These are phyloP conservation scores for Phtheirospermum japonicum DNA, from an alignment of 257 asterid species.

Conservation along the genomic window DNA sequence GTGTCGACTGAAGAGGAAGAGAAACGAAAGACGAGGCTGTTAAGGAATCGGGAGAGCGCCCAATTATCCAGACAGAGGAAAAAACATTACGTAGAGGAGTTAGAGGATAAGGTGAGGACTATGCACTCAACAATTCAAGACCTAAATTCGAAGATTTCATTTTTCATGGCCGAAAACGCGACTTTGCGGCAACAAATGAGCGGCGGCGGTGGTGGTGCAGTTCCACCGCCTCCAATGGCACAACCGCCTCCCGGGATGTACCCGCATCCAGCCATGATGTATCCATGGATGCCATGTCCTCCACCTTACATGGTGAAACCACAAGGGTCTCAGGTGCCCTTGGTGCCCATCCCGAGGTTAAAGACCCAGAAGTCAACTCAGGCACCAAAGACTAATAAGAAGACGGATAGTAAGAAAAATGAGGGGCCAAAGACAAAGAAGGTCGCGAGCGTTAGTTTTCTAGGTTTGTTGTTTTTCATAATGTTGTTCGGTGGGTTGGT, in stretches of 20 bases:
- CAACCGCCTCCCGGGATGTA: constrained; percentile 77
- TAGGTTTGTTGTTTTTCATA: constrained; percentile 74
- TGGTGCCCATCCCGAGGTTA: constrained; percentile 93
- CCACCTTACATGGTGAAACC: constrained; percentile 86
- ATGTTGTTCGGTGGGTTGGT: constrained; percentile 82
- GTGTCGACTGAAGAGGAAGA: constrained; percentile 67
- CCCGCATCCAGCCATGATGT: constrained; percentile 69
- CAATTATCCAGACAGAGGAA: constrained; percentile 92
- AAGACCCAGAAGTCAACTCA: constrained; percentile 58
- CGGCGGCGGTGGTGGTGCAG: constrained; percentile 46
- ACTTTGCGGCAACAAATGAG: constrained; percentile 74
- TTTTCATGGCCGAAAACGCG: constrained; percentile 76
- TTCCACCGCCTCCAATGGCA: constrained; percentile 44
- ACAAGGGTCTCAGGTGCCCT: constrained; percentile 92
- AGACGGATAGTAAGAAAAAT: constrained; percentile 58
- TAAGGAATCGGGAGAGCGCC: constrained; percentile 98
- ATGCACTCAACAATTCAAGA: constrained; percentile 96
- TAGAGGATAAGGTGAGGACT: constrained; percentile 83
- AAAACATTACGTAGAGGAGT: constrained; percentile 91
- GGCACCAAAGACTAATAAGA: constrained; percentile 57
- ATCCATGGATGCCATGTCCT: constrained; percentile 90
- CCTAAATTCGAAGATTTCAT: constrained; percentile 71
- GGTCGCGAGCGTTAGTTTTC: constrained; percentile 88
- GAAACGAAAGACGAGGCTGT: constrained; percentile 74
- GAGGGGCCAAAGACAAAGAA: constrained; percentile 76